These are phyloP conservation scores for Talaromyces funiculosus DNA, from an alignment of 2,329 filamentous ascomycete species.

Conservation along the genomic window DNA sequence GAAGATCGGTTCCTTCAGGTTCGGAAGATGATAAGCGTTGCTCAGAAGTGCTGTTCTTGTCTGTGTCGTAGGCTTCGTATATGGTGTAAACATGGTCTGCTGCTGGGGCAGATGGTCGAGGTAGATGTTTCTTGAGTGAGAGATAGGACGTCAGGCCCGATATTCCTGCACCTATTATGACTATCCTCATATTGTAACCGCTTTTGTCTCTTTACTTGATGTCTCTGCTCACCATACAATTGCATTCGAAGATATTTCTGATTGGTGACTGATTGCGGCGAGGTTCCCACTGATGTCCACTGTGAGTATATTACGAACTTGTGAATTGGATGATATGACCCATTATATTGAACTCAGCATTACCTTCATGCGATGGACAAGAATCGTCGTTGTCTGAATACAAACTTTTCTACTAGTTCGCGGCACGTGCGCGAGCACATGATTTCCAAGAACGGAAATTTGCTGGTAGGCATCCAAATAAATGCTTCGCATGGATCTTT, in stretches of 20 bases:
- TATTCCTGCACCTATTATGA: constrained; percentile 42
- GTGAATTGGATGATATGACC: background rate
- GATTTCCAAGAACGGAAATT: background rate
- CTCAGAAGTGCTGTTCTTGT: constrained; percentile 19
- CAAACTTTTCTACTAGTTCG: background rate
- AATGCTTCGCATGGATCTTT: background rate
- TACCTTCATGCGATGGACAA: background rate
- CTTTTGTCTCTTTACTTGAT: background rate
- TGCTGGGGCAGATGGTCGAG: constrained; percentile 14
- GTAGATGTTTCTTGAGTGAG: constrained; percentile 37
- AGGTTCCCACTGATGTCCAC: background rate
- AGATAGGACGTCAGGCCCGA: constrained; percentile 37
- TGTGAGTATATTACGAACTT: background rate
- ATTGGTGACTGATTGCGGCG: background rate
- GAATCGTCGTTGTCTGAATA: background rate
- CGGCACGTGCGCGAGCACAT: background rate
- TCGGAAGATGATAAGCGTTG: constrained; percentile 18
- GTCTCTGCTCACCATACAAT: background rate
- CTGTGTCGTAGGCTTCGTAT: constrained; percentile 38
- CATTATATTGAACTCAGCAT: background rate
- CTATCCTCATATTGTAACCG: constrained; percentile 33
- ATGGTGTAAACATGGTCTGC: constrained; percentile 30
- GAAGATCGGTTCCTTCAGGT: background rate
- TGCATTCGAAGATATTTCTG: background rate
- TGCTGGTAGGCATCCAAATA: background rate